Evolutionary conservation across 2,329 filamentous ascomycete genomes (phyloP), one percentile per base, ranked within the genome.

Genomic region (Aureobasidium sp.): DNA sequence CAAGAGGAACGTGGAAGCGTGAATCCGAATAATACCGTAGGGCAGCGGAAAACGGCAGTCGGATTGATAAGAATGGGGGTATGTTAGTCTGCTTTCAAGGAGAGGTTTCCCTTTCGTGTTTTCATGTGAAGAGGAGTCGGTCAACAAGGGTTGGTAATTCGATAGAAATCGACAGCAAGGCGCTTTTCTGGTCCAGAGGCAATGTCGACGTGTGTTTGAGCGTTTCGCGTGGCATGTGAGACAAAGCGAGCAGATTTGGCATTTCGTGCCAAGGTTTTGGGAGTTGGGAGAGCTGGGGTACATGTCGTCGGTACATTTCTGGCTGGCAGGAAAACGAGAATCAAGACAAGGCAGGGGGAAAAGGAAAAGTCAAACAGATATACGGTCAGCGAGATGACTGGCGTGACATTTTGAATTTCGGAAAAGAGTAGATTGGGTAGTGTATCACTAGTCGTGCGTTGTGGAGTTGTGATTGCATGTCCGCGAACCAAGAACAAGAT

Each of bases 401-500:
- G 27, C 37, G 35, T 41, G 48, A 41, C 35, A 30, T 24, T 24
- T 34, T 49, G 17, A 16, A 19, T 22, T 25, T 34, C 37, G 19
- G 27, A 32, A 41, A 32, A 32, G 19, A 16, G 48, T 51, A 51
- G 48, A 51, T 51, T 51, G 37, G 27, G 37, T 51, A 51, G 48
- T 40, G 37, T 40, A 51, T 51, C 37, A 51, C 37, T 40, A 51
- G 35, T 51, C 24, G 48, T 41, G 48, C 42, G 48, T 51, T 51
- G 48, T 51, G 48, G 48, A 51, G 48, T 32, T 51, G 35, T 51
- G 48, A 51, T 51, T 51, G 37, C 48, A 53, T 53, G 39, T 19
- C 17, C 17, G 30, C 41, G 51, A 47, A 30, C 51, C 40, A 44
- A 44, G 40, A 53, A 47, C 51, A 47, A 53, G 51, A 53, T 53